These are phyloP conservation scores for Lachancea thermotolerans DNA, from an alignment of 805 yeast genomes.

Conservation along the genomic window DNA sequence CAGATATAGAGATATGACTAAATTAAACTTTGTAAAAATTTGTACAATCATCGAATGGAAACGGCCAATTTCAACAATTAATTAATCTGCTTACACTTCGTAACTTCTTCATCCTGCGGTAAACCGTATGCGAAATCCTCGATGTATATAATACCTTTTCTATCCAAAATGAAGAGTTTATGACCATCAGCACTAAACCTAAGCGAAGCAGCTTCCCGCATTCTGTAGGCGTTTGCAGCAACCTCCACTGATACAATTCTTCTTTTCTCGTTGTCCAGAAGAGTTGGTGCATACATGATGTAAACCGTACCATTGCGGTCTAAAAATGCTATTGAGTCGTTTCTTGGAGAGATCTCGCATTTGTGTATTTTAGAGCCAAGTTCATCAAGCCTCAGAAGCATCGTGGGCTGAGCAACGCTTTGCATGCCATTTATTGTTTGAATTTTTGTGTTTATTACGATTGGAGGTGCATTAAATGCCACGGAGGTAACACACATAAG, in stretches of 20 bases:
- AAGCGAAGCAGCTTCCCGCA: conserved; percentile 71
- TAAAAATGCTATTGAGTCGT: conserved; percentile 76
- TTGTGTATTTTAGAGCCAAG: conserved; percentile 74
- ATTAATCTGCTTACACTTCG: conserved; percentile 55
- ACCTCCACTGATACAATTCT: conserved; percentile 54
- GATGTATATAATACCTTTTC: conserved; percentile 71
- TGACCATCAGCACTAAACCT: conserved; percentile 78
- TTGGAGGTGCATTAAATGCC: conserved; percentile 60
- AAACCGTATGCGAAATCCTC: conserved; percentile 86
- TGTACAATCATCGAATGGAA: neutral
- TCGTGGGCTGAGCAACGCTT: conserved; percentile 51
- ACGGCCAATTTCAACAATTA: conserved; percentile 8
- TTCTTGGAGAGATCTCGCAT: conserved; percentile 73
- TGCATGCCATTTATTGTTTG: conserved; percentile 36
- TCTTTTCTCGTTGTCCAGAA: conserved; percentile 49
- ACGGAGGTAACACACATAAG: conserved; percentile 52
- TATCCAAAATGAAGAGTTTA: conserved; percentile 63
- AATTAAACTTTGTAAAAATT: neutral
- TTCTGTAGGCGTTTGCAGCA: conserved; percentile 66
- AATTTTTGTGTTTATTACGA: conserved; percentile 58
- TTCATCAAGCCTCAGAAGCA: conserved; percentile 62
- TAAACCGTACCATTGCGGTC: conserved; percentile 74
- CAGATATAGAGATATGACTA: neutral
- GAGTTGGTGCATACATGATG: conserved; percentile 56
- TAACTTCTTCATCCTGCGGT: conserved; percentile 61